A percentile compares a stretch with the other conserved stretches of the same genome.
These are phyloP conservation scores for Penicillium mononematosum DNA, from an alignment of 495 filamentous ascomycete species.

Conservation along the genomic window DNA sequence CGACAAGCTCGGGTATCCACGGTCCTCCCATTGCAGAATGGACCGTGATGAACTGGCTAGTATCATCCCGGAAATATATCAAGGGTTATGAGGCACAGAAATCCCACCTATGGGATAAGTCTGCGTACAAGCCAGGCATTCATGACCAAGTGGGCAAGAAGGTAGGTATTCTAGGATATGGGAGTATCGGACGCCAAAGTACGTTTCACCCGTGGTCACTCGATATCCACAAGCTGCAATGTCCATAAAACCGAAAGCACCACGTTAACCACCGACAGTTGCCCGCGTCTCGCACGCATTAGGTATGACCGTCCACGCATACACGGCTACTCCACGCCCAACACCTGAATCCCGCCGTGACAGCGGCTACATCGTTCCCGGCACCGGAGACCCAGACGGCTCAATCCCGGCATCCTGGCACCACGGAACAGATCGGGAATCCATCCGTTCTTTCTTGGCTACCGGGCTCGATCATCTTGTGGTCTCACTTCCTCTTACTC, in stretches of 20 bases:
- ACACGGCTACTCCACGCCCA: slow-evolving; percentile 63
- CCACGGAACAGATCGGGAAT: slow-evolving; percentile 59
- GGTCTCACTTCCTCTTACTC: slow-evolving; percentile 71
- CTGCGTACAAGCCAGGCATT: slow-evolving; percentile 23
- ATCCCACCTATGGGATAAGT: slow-evolving; percentile 38
- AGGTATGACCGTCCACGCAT: slow-evolving; percentile 80
- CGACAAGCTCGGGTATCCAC: slow-evolving; percentile 74
- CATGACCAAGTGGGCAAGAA: slow-evolving; percentile 54
- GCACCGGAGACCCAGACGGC: slow-evolving; percentile 76
- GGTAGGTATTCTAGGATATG: slow-evolving; percentile 80
- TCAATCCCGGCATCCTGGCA: slow-evolving; percentile 70
- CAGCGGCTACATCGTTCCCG: slow-evolving; percentile 66
- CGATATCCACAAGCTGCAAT: neutral
- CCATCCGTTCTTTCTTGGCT: slow-evolving; percentile 62
- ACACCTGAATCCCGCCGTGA: slow-evolving; percentile 60
- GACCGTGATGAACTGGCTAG: slow-evolving; percentile 56
- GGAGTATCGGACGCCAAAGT: slow-evolving; percentile 75
- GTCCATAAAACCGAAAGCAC: neutral
- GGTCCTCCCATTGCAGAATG: slow-evolving; percentile 86
- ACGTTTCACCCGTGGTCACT: slow-evolving; percentile 5
- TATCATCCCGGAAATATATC: slow-evolving; percentile 55
- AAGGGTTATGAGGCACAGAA: slow-evolving; percentile 46
- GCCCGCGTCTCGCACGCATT: slow-evolving; percentile 67
- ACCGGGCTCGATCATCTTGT: slow-evolving; percentile 74
- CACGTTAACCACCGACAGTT: slow-evolving; percentile 30